These are phyloP conservation scores for Colletotrichum ledebouriae DNA, from an alignment of 2,329 filamentous ascomycete species.

Conservation along the genomic window DNA sequence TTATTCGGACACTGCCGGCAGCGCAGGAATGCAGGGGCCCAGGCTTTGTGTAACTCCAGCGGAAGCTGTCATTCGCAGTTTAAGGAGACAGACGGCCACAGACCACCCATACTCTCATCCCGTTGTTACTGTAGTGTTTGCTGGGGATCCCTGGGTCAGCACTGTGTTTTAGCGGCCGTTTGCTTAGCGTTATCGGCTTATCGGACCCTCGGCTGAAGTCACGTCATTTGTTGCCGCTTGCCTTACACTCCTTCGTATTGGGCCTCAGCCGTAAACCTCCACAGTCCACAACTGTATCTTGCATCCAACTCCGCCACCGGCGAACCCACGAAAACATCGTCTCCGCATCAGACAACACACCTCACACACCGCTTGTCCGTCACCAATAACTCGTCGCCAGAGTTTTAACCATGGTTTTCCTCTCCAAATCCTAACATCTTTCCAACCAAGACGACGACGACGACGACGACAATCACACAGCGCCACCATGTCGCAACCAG, in stretches of 20 bases:
- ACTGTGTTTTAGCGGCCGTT: no score
- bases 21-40: slow-evolving; percentile 16
- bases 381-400: slow-evolving; percentile 2
- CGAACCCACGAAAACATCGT: slow-evolving; percentile 16
- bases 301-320: slow-evolving; percentile 1
- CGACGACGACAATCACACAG: background rate
- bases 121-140: no score
- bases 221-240: slow-evolving; percentile 35
- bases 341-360: slow-evolving; percentile 7
- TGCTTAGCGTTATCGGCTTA: slow-evolving; percentile 35
- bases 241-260: slow-evolving; percentile 13
- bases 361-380: background rate
- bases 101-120: background rate
- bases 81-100: background rate
- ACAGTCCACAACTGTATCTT: background rate
- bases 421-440: slow-evolving; percentile 3
- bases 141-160: no score
- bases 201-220: slow-evolving; percentile 38
- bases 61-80: slow-evolving; percentile 7
- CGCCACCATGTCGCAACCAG: slow-evolving; percentile 33
- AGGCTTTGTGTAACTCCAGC: background rate
- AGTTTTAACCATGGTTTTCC: slow-evolving; percentile 20
- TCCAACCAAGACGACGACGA: background rate
- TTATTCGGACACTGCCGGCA: no score
- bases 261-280: slow-evolving; percentile 29